Conservation (phyloP, 352 stramenopile species). For the Globisporangium nagaii region DNA sequence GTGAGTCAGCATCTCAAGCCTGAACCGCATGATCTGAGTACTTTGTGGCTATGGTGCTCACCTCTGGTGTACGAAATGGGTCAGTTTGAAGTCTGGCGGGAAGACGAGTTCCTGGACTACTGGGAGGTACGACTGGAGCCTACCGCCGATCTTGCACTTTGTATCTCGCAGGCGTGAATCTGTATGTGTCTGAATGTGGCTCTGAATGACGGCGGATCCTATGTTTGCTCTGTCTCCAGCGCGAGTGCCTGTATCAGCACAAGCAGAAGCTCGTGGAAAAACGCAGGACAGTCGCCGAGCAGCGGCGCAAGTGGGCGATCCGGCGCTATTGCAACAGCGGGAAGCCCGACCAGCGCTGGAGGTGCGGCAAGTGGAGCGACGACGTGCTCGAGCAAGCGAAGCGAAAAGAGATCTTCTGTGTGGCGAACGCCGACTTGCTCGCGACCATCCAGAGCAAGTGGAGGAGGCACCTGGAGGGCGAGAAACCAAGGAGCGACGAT, state of each 20-base stretch:
- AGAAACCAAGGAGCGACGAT: slow-evolving; percentile 9
- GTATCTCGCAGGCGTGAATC: neutral
- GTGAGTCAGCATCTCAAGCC: neutral
- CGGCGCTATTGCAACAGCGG: slow-evolving; percentile 44
- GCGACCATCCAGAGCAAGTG: slow-evolving; percentile 53
- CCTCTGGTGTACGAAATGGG: no score
- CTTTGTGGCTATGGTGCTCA: neutral
- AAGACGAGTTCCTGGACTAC: slow-evolving; percentile 78
- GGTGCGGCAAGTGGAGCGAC: slow-evolving; percentile 32
- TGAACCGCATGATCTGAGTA: neutral
- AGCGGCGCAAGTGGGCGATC: slow-evolving; percentile 45
- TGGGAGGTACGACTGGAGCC: slow-evolving; percentile 47
- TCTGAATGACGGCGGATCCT: no score
- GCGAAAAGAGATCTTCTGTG: slow-evolving; percentile 37
- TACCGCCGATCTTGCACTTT: neutral
- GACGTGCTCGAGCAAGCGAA: slow-evolving; percentile 49
- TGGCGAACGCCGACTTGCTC: slow-evolving; percentile 44
- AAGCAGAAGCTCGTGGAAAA: slow-evolving; percentile 27
- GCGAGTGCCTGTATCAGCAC: slow-evolving; percentile 51
- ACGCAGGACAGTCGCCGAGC: slow-evolving; percentile 36
- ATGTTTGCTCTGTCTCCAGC: slow-evolving; percentile 21
- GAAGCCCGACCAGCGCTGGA: slow-evolving; percentile 58
- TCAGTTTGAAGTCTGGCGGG: slow-evolving; percentile 65
- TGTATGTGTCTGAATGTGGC: no score
- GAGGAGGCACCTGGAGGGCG: slow-evolving; percentile 21